A percentile compares a stretch with the other conserved stretches of the same genome.
Conservation (phyloP, 805 yeast genomes). For the Lipomyces japonicus region DNA sequence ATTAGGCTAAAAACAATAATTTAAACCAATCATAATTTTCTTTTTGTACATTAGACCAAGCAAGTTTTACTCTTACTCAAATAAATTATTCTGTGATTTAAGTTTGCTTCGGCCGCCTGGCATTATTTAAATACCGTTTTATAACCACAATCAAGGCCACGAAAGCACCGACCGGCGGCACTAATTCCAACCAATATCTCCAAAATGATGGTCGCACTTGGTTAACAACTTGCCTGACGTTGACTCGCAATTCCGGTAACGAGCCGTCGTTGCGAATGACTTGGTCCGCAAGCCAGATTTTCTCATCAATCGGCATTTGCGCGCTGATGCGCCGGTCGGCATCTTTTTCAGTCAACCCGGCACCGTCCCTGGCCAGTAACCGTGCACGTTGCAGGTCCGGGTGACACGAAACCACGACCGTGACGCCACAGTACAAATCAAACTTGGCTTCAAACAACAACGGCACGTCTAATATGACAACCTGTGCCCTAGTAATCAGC, state of each 20-base stretch:
- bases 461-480: slow-evolving; percentile 87
- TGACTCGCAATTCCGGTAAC: slow-evolving; percentile 36
- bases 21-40: slow-evolving; percentile 4
- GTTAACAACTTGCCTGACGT: slow-evolving; percentile 3
- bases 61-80: neutral
- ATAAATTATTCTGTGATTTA: neutral
- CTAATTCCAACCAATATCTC: slow-evolving; percentile 35
- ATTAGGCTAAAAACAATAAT: neutral
- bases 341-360: slow-evolving; percentile 54
- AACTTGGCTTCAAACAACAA: slow-evolving; percentile 76
- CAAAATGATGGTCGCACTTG: slow-evolving; percentile 7
- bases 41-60: neutral
- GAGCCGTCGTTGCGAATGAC: slow-evolving; percentile 61
- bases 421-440: slow-evolving; percentile 64
- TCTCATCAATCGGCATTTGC: slow-evolving; percentile 66
- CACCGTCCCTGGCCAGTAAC: slow-evolving; percentile 62
- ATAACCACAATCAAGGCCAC: slow-evolving; percentile 26
- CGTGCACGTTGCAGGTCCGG: slow-evolving; percentile 58
- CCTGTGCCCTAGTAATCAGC: slow-evolving; percentile 46
- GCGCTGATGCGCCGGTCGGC: slow-evolving; percentile 67
- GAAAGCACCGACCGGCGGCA: slow-evolving; percentile 38
- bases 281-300: slow-evolving; percentile 57
- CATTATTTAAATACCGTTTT: slow-evolving; percentile 1
- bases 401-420: slow-evolving; percentile 64
- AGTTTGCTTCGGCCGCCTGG: neutral